Evolutionary conservation across 768 basidiomycete species (phyloP), one percentile per base, ranked within the genome.

Genomic region (Trametes gibbosa): DNA sequence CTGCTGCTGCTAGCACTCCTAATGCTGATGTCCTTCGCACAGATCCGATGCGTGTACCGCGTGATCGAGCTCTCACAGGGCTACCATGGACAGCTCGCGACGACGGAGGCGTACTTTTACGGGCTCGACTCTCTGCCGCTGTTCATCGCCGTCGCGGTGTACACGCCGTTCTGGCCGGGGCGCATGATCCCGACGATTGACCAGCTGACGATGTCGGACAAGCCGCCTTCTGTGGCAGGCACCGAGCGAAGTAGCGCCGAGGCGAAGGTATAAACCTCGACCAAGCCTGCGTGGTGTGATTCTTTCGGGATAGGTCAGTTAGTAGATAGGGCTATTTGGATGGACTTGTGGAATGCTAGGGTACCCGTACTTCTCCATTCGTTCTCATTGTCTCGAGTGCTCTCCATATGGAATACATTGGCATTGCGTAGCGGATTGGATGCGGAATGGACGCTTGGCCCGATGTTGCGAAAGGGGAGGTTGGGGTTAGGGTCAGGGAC

Each of bases 71-170:
- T 84, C 27, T 80, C 82, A 3, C 74, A 87, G 69, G 89, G 89
- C n/a, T 88, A 75, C 69, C 58, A 69, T 21, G 86, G 86, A 2
- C 73, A 74, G 35, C 76, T 90, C 19, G 77, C 82, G 6, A 84
- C 77, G 2, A 79, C 78, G 4, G 87, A 90, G 68, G 70, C 66
- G 3, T 82, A 77, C 63, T 89, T 91, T 69, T 91, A 89, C 67
- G 81, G 73, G 1, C 74, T 90, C 39, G 84, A 92, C 68, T 81
- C 86, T 0, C 74, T 89, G 4, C 88, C 87, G 8, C 75, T 89
- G 9, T 79, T 85, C 59, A 67, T 89, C 32, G 85, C 86, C 24
- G 79, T 85, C 43, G 70, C 69, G 0, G 73, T 82, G 14, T 88
- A 86, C 64, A 72, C 81, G 17, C 65, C 75, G 14, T 84, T 86